Conservation (phyloP, 1,284 basidiomycete genomes). For the Ustilago trichophora region DNA sequence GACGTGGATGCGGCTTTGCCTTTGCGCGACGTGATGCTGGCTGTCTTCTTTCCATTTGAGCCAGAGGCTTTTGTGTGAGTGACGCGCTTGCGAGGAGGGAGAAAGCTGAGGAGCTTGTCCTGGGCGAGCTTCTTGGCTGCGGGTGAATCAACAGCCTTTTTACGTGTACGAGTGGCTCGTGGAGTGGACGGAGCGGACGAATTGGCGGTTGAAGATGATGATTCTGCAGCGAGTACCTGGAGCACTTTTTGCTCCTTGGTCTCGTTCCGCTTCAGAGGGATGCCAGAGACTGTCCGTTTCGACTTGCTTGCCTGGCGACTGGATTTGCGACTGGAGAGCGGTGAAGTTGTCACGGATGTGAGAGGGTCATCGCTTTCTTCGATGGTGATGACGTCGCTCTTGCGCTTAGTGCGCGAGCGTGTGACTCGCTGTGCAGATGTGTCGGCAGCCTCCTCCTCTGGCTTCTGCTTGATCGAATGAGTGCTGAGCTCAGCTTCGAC, state of each 20-base stretch:
- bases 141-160: constrained; percentile 1
- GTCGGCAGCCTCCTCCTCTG: not conserved
- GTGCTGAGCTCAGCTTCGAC: not conserved
- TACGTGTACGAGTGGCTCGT: not conserved
- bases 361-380: not conserved
- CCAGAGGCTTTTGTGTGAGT: not conserved
- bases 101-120: constrained; percentile 16
- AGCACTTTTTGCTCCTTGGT: constrained; percentile 15
- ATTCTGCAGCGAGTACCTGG: constrained; percentile 4
- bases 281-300: not conserved
- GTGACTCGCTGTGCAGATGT: not conserved
- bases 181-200: constrained; percentile 12
- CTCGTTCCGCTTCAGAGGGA: constrained; percentile 20
- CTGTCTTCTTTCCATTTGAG: not conserved
- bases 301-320: not conserved
- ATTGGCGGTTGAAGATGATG: constrained; percentile 7
- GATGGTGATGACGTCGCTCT: not conserved
- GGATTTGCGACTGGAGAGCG: not conserved
- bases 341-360: not conserved
- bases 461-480: not conserved
- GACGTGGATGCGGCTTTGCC: no score
- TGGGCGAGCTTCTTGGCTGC: constrained; percentile 14
- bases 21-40: not conserved
- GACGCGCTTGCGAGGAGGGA: constrained; percentile 16
- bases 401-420: constrained; percentile 7